phyloP scores from a whole-genome alignment of 306 rosid genomes.

The Rosa persica region DNA sequence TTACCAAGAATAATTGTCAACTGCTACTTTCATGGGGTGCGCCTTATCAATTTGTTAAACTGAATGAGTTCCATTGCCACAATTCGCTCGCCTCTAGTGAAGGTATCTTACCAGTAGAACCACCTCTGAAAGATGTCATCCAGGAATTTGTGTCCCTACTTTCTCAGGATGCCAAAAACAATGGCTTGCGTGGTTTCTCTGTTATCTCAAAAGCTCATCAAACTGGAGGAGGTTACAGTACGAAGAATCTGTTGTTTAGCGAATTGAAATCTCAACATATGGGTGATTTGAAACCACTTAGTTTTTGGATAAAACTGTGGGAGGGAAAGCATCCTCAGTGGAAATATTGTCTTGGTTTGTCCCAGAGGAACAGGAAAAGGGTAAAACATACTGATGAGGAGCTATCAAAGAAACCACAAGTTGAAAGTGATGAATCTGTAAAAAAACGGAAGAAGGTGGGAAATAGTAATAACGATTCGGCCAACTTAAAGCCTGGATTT shows the following conservation, averaged over 20 bases:
- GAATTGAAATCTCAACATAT: slow-evolving; percentile 40
- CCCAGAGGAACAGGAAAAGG: slow-evolving; percentile 75
- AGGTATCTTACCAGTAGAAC: slow-evolving; percentile 27
- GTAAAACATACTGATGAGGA: slow-evolving; percentile 43
- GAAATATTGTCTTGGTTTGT: slow-evolving; percentile 55
- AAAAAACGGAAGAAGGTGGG: slow-evolving; percentile 64
- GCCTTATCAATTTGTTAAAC: slow-evolving; percentile 52
- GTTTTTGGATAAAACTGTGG: slow-evolving; percentile 70
- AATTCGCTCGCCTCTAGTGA: slow-evolving; percentile 26
- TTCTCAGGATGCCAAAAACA: slow-evolving; percentile 44
- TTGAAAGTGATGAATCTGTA: slow-evolving; percentile 38
- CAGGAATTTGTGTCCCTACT: slow-evolving; percentile 55
- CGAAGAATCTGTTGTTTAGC: slow-evolving; percentile 44
- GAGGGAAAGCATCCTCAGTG: slow-evolving; percentile 67
- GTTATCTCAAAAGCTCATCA: slow-evolving; percentile 53
- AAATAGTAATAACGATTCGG: slow-evolving; percentile 33
- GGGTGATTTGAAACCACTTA: slow-evolving; percentile 49
- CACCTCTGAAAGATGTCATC: slow-evolving; percentile 44
- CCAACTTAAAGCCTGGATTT: slow-evolving; percentile 40
- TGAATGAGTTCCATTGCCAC: slow-evolving; percentile 54
- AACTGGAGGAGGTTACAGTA: slow-evolving; percentile 53
- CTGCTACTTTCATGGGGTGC: slow-evolving; percentile 84
- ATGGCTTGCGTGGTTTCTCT: slow-evolving; percentile 37
- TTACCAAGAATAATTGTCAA: slow-evolving; percentile 49
- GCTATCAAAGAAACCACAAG: slow-evolving; percentile 31